Percentiles rank a stretch among this genome's conserved stretches.
Conservation (phyloP, 169 alveolate species). For the Cryptosporidium ubiquitum region DNA sequence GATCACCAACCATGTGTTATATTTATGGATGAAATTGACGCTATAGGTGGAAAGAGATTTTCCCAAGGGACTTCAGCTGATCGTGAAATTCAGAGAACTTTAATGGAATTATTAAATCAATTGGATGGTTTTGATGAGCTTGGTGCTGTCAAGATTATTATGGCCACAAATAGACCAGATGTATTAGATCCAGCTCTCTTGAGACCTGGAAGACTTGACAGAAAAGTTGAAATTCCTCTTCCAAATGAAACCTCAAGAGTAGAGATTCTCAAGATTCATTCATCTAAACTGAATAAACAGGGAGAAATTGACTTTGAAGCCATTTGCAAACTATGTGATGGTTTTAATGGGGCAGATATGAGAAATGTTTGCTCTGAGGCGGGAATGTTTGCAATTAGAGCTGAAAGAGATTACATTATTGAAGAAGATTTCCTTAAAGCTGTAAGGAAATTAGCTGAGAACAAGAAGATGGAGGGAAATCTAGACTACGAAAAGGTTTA, state of each 20-base stretch:
- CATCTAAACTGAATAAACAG: constrained; percentile 93
- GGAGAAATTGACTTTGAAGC: constrained; percentile 96
- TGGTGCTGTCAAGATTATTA: constrained; percentile 98
- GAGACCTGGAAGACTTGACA: constrained; percentile 99
- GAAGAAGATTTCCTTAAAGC: constrained; percentile 99
- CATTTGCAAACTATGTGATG: constrained; percentile 95
- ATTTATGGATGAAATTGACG: constrained; percentile 99
- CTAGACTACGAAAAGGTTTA: constrained; percentile 91
- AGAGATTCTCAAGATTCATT: constrained; percentile 96
- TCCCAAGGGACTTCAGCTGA: constrained; percentile 98
- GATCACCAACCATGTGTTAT: constrained; percentile 99
- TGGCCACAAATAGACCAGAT: constrained; percentile 99
- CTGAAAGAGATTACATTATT: constrained; percentile 96
- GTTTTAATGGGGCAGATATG: constrained; percentile 99
- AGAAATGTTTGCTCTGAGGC: constrained; percentile 99
- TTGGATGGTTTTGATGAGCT: constrained; percentile 99
- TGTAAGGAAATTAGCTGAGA: constrained; percentile 95
- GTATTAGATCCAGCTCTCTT: constrained; percentile 99
- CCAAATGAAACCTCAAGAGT: constrained; percentile 97
- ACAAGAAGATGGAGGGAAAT: constrained; percentile 96
- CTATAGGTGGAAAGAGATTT: constrained; percentile 98
- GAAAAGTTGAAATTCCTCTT: constrained; percentile 98
- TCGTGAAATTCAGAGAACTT: constrained; percentile 98
- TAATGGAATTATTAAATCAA: constrained; percentile 95
- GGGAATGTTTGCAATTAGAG: constrained; percentile 98